Evolutionary conservation across 1,139 yeast genomes (phyloP).

Genomic region (Debaryomyces sp.): DNA sequence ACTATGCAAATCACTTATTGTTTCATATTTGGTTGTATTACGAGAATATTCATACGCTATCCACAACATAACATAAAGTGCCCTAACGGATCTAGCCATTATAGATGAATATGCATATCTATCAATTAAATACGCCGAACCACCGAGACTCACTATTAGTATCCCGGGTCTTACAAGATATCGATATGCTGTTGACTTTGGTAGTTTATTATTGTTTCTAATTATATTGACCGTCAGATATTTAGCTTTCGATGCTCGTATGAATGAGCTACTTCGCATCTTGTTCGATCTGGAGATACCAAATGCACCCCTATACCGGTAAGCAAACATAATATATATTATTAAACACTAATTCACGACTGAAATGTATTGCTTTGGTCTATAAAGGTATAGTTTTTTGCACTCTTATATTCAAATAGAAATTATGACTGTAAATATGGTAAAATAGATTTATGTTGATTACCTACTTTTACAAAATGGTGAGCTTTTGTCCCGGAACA

Average conservation of each 20-base stretch:
- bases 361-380: background rate
- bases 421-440: background rate
- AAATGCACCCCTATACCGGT: background rate
- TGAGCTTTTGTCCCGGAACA: background rate
- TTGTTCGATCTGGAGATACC: background rate
- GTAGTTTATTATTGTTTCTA: background rate
- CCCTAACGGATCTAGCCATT: constrained; percentile 52
- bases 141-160: constrained; percentile 14
- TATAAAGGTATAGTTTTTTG: background rate
- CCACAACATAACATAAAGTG: constrained; percentile 49
- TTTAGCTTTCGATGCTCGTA: background rate
- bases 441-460: background rate
- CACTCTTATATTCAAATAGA: background rate
- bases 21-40: constrained; percentile 43
- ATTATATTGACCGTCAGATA: background rate
- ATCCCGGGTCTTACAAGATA: constrained; percentile 8
- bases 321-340: background rate
- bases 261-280: background rate
- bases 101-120: constrained; percentile 49
- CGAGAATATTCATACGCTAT: constrained; percentile 65
- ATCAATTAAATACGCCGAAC: constrained; percentile 39
- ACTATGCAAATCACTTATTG: constrained; percentile 57
- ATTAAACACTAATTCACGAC: background rate
- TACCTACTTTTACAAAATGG: background rate
- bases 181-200: background rate